phyloP scores from a whole-genome alignment of 2,329 filamentous ascomycete genomes.

The Pseudogymnoascus sp. region DNA sequence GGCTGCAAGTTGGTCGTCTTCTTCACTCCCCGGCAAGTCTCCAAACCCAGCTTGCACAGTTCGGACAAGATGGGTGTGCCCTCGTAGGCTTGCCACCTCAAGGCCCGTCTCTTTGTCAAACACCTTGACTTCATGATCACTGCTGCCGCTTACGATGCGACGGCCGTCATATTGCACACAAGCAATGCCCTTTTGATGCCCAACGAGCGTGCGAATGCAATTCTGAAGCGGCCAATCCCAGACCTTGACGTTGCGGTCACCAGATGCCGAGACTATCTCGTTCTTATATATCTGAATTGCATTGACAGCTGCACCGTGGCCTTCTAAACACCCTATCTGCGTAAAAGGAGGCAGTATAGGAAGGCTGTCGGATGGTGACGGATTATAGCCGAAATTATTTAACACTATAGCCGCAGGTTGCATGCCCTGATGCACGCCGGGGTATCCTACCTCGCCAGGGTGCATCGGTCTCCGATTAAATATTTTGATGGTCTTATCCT shows the following conservation, averaged over 20 bases:
- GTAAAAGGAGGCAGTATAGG: constrained; percentile 59
- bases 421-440: constrained; percentile 32
- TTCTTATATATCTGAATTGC: constrained; percentile 83
- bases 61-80: constrained; percentile 77
- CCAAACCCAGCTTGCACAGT: constrained; percentile 94
- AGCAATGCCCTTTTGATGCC: constrained; percentile 91
- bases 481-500: constrained; percentile 94
- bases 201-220: constrained; percentile 71
- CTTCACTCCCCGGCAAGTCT: constrained; percentile 72
- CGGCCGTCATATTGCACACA: constrained; percentile 95
- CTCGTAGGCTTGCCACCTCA: constrained; percentile 79
- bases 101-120: constrained; percentile 81
- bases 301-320: constrained; percentile 88
- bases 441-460: constrained; percentile 52
- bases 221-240: constrained; percentile 82
- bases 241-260: constrained; percentile 86
- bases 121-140: constrained; percentile 91
- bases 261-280: constrained; percentile 89
- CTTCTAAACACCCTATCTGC: constrained; percentile 71
- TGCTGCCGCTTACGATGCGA: constrained; percentile 90
- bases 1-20: constrained; percentile 68
- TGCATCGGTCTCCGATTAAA: constrained; percentile 75
- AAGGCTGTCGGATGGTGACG: constrained; percentile 38
- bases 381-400: constrained; percentile 48
- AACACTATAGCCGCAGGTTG: constrained; percentile 47